Percentiles rank a stretch among this genome's conserved stretches.
These are phyloP conservation scores for Phytophthora ohioensis DNA, from an alignment of 352 stramenopile genomes.

Conservation along the genomic window DNA sequence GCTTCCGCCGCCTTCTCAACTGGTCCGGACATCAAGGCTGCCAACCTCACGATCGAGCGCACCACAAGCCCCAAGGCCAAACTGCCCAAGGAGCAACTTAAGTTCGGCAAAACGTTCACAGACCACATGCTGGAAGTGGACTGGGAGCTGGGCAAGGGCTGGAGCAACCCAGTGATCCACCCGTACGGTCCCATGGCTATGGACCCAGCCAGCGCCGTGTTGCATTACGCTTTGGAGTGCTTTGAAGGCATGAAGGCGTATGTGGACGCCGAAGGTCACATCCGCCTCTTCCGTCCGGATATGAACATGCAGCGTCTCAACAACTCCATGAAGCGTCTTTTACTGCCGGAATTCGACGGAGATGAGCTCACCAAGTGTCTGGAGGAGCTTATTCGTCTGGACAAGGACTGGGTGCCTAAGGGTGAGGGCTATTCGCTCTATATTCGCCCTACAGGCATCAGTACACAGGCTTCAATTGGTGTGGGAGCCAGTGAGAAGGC, in stretches of 20 bases:
- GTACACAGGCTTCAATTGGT: slow-evolving; percentile 92
- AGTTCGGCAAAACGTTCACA: slow-evolving; percentile 96
- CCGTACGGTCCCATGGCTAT: slow-evolving; percentile 93
- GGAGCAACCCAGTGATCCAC: slow-evolving; percentile 91
- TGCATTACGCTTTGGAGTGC: slow-evolving; percentile 97
- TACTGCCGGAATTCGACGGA: slow-evolving; percentile 91
- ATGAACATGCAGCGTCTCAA: slow-evolving; percentile 97
- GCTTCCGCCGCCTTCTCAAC: slow-evolving; percentile 37
- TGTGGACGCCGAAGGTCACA: slow-evolving; percentile 78
- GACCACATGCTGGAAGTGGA: slow-evolving; percentile 98
- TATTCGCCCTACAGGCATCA: slow-evolving; percentile 95
- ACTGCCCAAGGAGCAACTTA: slow-evolving; percentile 87
- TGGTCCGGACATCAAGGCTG: slow-evolving; percentile 33
- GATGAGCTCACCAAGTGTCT: slow-evolving; percentile 94
- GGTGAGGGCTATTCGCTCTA: slow-evolving; percentile 97
- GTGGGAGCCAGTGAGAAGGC: slow-evolving; percentile 89
- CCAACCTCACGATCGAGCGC: slow-evolving; percentile 58
- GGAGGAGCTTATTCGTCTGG: slow-evolving; percentile 79
- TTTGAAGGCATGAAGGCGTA: slow-evolving; percentile 98
- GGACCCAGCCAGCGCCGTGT: slow-evolving; percentile 90
- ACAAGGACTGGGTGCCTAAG: slow-evolving; percentile 94
- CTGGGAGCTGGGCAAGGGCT: slow-evolving; percentile 87
- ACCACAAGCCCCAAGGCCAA: slow-evolving; percentile 66
- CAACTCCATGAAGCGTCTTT: slow-evolving; percentile 93
- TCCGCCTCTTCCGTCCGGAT: slow-evolving; percentile 96